Evolutionary conservation across 345 rosid species (phyloP), one percentile per base, ranked within the genome.

Genomic region (Adansonia digitata): DNA sequence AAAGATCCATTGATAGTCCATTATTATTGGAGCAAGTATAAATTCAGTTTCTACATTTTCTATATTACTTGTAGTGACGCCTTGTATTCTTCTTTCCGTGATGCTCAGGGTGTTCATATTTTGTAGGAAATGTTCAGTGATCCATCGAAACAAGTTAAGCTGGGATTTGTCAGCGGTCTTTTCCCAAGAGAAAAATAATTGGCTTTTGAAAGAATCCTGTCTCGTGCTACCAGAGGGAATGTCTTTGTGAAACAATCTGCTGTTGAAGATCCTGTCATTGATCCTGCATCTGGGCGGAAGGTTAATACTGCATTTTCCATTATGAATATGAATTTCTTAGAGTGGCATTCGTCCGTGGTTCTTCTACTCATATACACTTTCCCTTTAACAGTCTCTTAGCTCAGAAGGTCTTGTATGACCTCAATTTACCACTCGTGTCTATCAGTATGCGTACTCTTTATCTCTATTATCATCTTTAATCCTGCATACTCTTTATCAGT

Each of bases 211-310:
- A 86, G 89, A 78, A 87, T 91, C 61, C 77, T 91, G 67, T 89
- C 86, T 72, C 91, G 86, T 73, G 89, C 93, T 69, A 91, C 91
- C 64, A 84, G 91, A 77, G 93, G 89, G 34, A 89, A 87, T 81
- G 89, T 91, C 74, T 86, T 80, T 75, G 45, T 86, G 84, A 87
- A 82, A 85, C 90, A 87, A 81, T 85, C 79, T 48, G 77, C 82
- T 27, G 77, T 85, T 62, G 84, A 89, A 66, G 86, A 77, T 56
- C 84, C 89, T 80, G 85, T 87, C 27, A 72, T 51, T 59, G 96
- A 91, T 80, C 93, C 93, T 77, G 73, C 79, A 75, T 86, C 90
- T 39, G 84, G 87, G 74, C 88, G 83, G 73, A 87, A 87, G 91
- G 95, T 89, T 64, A 60, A 18, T 75, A 34, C 76, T 71, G 51